These are phyloP conservation scores for Pogostemon cablin DNA, from an alignment of 257 asterid genomes.

Conservation along the genomic window DNA sequence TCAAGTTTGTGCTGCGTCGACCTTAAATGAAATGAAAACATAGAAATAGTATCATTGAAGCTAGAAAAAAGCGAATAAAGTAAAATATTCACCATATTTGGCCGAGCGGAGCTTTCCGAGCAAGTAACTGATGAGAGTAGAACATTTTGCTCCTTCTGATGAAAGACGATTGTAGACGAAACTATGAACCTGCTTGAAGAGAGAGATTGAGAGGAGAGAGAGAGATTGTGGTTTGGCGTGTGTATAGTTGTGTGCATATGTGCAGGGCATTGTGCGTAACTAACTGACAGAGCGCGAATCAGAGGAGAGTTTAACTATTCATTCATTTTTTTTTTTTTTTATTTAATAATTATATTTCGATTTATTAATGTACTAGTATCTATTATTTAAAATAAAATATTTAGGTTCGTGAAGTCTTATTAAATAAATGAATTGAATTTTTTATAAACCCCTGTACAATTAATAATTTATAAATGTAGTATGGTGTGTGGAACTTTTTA, in stretches of 20 bases:
- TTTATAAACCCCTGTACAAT: too few relatives aligned
- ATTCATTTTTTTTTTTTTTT: too few relatives aligned
- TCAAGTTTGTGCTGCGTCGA: slow-evolving; percentile 17
- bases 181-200: not conserved
- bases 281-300: slow-evolving; percentile 39
- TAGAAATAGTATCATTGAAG: not conserved
- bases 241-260: not conserved
- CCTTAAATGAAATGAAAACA: slow-evolving; percentile 19
- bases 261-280: slow-evolving; percentile 41
- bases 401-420: too few relatives aligned
- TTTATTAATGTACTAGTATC: too few relatives aligned
- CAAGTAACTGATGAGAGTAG: slow-evolving; percentile 86
- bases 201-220: slow-evolving; percentile 12
- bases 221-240: slow-evolving; percentile 29
- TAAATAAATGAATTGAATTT: too few relatives aligned
- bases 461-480: too few relatives aligned
- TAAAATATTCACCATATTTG: slow-evolving; percentile 67
- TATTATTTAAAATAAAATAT: too few relatives aligned
- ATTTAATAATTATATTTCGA: too few relatives aligned
- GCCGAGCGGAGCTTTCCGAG: slow-evolving; percentile 95
- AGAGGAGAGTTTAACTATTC: slow-evolving; percentile 13
- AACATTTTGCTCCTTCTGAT: slow-evolving; percentile 51
- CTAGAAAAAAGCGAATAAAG: slow-evolving; percentile 6
- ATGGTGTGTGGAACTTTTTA: too few relatives aligned
- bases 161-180: slow-evolving; percentile 15